These are phyloP conservation scores for Globisporangium okanoganense DNA, from an alignment of 352 stramenopile species.

Conservation along the genomic window DNA sequence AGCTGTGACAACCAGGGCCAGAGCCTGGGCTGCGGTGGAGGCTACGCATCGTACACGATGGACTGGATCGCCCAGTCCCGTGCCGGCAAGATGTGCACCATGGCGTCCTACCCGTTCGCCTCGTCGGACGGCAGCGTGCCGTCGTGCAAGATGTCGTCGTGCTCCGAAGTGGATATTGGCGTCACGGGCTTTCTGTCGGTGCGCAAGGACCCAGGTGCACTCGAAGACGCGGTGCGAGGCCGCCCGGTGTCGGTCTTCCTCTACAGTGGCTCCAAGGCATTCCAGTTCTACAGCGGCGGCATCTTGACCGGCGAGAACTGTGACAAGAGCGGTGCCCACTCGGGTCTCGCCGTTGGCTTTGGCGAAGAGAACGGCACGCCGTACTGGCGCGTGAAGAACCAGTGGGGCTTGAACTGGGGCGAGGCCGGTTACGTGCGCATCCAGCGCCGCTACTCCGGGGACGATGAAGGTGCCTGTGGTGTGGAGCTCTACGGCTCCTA, in stretches of 20 bases:
- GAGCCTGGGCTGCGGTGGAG: slow-evolving; percentile 52
- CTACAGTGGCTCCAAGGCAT: slow-evolving; percentile 53
- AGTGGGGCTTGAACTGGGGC: slow-evolving; percentile 66
- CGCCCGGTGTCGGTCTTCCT: slow-evolving; percentile 58
- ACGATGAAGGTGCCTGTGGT: slow-evolving; percentile 50
- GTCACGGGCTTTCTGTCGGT: slow-evolving; percentile 48
- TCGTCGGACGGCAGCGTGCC: slow-evolving; percentile 31
- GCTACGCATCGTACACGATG: slow-evolving; percentile 54
- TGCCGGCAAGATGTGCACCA: slow-evolving; percentile 46
- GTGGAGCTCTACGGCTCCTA: slow-evolving; percentile 55
- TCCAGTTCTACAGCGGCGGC: slow-evolving; percentile 61
- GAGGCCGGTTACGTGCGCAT: slow-evolving; percentile 67
- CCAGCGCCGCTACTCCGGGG: slow-evolving; percentile 39
- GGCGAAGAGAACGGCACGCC: slow-evolving; percentile 36
- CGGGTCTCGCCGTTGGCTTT: slow-evolving; percentile 59
- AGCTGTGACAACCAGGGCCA: slow-evolving; percentile 51
- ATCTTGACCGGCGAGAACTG: slow-evolving; percentile 57
- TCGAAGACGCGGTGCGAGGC: slow-evolving; percentile 43
- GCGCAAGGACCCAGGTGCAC: slow-evolving; percentile 27
- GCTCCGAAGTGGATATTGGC: slow-evolving; percentile 38
- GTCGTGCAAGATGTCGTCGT: slow-evolving; percentile 30
- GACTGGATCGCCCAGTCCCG: slow-evolving; percentile 49
- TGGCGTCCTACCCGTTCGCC: slow-evolving; percentile 49
- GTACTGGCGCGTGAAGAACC: slow-evolving; percentile 73
- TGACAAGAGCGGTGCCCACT: slow-evolving; percentile 51